A percentile compares a stretch with the other conserved stretches of the same genome.
phyloP scores from a whole-genome alignment of 148 eudicot genomes.

The Polygonum aviculare region DNA sequence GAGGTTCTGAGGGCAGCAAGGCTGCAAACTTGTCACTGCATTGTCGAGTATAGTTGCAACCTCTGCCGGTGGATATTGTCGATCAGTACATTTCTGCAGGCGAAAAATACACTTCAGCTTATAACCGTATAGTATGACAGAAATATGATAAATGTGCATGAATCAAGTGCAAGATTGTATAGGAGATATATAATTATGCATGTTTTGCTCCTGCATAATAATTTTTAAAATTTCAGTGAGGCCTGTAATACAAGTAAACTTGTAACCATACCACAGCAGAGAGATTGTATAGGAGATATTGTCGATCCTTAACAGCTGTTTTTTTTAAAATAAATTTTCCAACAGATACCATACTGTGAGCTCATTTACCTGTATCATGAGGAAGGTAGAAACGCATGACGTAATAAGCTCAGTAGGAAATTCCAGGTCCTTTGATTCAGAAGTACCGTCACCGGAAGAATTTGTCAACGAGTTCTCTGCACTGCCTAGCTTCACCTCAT shows the following conservation, averaged over 20 bases:
- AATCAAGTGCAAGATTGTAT: neutral
- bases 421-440: conserved; percentile 31
- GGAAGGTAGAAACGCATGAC: conserved; percentile 70
- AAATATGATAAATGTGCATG: neutral
- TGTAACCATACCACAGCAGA: no score
- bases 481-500: conserved; percentile 18
- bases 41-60: conserved; percentile 67
- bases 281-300: no score
- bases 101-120: neutral
- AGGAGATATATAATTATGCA: neutral
- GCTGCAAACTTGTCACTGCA: conserved; percentile 70
- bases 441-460: conserved; percentile 19
- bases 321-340: neutral
- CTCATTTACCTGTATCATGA: conserved; percentile 77
- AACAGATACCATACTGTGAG: neutral
- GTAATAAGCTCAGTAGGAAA: conserved; percentile 70
- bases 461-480: conserved; percentile 12
- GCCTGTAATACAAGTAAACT: no score
- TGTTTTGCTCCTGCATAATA: neutral
- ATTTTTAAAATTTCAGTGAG: no score
- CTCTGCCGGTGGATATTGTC: conserved; percentile 76
- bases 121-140: neutral
- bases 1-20: conserved; percentile 63
- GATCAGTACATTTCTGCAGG: conserved; percentile 80
- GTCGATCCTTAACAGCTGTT: neutral